These are phyloP conservation scores for Seminavis robusta DNA, from an alignment of 108 stramenopile genomes.

Conservation along the genomic window DNA sequence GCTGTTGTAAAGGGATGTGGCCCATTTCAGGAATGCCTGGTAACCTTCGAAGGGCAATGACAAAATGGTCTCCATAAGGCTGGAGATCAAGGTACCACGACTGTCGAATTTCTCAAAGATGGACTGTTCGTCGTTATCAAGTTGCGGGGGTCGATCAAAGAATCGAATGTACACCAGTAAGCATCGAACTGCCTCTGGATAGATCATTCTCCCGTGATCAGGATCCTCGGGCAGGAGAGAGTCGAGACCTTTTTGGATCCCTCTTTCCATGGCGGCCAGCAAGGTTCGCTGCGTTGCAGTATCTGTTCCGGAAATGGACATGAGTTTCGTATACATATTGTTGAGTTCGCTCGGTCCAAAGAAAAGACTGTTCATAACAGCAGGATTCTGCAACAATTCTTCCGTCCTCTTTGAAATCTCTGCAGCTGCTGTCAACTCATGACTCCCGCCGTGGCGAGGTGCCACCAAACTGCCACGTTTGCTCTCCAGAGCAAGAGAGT, in stretches of 20 bases:
- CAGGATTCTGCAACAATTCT: slow-evolving; percentile 57
- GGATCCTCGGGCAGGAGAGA: slow-evolving; percentile 27
- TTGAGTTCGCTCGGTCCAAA: slow-evolving; percentile 60
- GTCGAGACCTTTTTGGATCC: slow-evolving; percentile 56
- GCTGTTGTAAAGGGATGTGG: slow-evolving; percentile 34
- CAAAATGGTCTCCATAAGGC: slow-evolving; percentile 40
- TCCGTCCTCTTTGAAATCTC: slow-evolving; percentile 49
- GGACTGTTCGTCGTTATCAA: background rate
- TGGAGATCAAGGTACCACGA: slow-evolving; percentile 15
- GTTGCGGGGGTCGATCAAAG: too few relatives aligned
- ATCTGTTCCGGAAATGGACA: slow-evolving; percentile 18
- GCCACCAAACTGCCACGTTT: slow-evolving; percentile 14
- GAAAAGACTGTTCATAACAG: slow-evolving; percentile 63
- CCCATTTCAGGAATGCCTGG: slow-evolving; percentile 44
- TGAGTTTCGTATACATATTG: slow-evolving; percentile 40
- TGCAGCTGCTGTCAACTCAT: slow-evolving; percentile 15
- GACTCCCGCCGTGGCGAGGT: background rate
- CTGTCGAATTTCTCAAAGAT: slow-evolving; percentile 16
- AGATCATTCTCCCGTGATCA: slow-evolving; percentile 44
- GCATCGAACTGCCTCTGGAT: slow-evolving; percentile 62
- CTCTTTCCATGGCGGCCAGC: slow-evolving; percentile 53
- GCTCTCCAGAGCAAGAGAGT: slow-evolving; percentile 28
- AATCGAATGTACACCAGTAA: slow-evolving; percentile 64
- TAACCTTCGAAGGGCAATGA: slow-evolving; percentile 56
- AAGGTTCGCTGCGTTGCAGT: slow-evolving; percentile 26